phyloP scores from a whole-genome alignment of 139 green algal genomes.

The Limnomonas spitsbergensis region DNA sequence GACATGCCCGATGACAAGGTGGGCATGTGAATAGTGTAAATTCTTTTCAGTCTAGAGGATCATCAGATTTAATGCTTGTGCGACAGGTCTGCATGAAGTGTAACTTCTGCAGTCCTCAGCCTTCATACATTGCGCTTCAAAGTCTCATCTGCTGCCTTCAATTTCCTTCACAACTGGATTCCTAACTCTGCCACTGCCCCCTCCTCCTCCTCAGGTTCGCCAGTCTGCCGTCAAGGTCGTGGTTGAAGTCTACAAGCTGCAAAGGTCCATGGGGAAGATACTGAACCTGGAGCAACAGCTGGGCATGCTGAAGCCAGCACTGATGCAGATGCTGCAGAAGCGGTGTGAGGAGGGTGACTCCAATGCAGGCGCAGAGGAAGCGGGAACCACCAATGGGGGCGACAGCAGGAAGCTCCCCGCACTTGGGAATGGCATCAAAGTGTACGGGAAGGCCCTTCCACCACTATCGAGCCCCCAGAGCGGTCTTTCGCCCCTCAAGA shows the following conservation, averaged over 20 bases:
- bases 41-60: too few relatives aligned
- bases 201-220: too few relatives aligned
- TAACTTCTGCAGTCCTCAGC: too few relatives aligned
- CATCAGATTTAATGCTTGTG: too few relatives aligned
- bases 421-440: not conserved
- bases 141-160: too few relatives aligned
- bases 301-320: constrained; percentile 11
- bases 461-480: not conserved
- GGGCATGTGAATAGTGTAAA: too few relatives aligned
- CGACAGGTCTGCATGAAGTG: too few relatives aligned
- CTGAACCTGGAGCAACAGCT: not conserved
- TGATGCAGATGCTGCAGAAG: constrained; percentile 12
- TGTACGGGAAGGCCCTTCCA: not conserved
- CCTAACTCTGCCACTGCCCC: too few relatives aligned
- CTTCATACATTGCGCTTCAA: too few relatives aligned
- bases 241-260: constrained; percentile 8
- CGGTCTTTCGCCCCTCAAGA: not conserved
- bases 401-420: not conserved
- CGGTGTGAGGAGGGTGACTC: not conserved
- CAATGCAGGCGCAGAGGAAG: not conserved
- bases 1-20: constrained; percentile 18
- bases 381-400: not conserved
- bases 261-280: not conserved
- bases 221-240: constrained; percentile 9
- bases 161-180: too few relatives aligned